Evolutionary conservation across 225 moss, liverwort and hornwort genomes (phyloP), one percentile per base, ranked within the genome.

Genomic region (Polytrichum formosum): DNA sequence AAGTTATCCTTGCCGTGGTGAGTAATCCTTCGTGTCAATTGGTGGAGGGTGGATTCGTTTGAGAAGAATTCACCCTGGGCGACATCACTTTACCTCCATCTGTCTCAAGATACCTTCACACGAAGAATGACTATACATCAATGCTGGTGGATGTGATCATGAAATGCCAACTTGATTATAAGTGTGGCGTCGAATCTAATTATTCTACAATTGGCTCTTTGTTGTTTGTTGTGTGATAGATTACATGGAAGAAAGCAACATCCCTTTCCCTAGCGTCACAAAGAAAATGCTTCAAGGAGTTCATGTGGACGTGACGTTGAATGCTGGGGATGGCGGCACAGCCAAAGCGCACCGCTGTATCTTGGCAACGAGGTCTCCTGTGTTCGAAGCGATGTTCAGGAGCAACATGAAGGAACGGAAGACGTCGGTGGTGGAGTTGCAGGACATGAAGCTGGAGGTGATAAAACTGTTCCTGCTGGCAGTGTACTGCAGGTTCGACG

Each of bases 371-470:
- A 68, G 26, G 55, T 68, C 68, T 17, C 26, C 28, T 25, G 68
- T 68, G 13, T 55, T 68, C 27, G 20, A 56, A 55, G 55, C 55
- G 17, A 68, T 68, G 67, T 68, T 68, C 27, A 27, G 68, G 26
- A 56, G 29, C 54, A 19, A 68, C 25, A 68, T 68, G 68, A 6
- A 55, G 27, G 68, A 56, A 27, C 68, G 27, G 55, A 26, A 56
- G 6, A 68, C 27, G 13, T 28, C 19, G 0, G 55, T 68, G 26
- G 55, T 68, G 54, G 22, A 67, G 37, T 7, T 53, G 20, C 67
- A n/a, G 22, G 20, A 18, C 26, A 68, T 68, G 19, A 6, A 13
- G 7, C 6, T 28, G 26, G 68, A 56, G 26, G 54, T 18, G 5
- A 6, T 68, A 18, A 68, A 68, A 18, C 6, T 68, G 10, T 56